These are phyloP conservation scores for Phanerochaete carnosa DNA, from an alignment of 768 basidiomycete genomes.

Conservation along the genomic window DNA sequence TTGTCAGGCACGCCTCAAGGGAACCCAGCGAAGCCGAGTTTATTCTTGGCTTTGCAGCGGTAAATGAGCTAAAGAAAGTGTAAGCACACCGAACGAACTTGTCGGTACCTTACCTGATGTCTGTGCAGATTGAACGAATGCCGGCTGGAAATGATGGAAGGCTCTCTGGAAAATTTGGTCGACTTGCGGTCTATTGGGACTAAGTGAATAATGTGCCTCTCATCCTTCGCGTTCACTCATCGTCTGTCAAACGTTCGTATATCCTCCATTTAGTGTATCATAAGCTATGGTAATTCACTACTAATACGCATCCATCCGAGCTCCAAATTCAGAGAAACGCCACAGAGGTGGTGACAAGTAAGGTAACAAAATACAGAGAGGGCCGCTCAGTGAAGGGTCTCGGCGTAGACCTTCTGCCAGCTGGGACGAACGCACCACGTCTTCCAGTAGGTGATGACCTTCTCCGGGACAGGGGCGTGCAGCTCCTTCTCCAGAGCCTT, in stretches of 20 bases:
- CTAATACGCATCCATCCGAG: not conserved
- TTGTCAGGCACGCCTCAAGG: conserved; percentile 55
- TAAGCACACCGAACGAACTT: conserved; percentile 28
- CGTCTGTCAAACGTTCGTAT: not conserved
- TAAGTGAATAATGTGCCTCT: not conserved
- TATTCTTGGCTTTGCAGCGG: conserved; percentile 57
- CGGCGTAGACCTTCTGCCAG: conserved; percentile 33
- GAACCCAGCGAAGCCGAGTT: conserved; percentile 72
- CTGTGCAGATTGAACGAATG: conserved; percentile 55
- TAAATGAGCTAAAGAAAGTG: conserved; percentile 59
- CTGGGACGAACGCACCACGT: conserved; percentile 44
- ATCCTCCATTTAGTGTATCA: not conserved
- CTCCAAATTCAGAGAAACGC: not conserved
- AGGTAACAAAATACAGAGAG: not conserved
- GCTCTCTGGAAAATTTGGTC: conserved; percentile 9
- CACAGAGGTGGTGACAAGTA: not conserved
- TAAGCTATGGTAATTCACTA: not conserved
- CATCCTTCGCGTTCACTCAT: not conserved
- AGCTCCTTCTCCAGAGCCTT: conserved; percentile 38
- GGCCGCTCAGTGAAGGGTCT: conserved; percentile 40
- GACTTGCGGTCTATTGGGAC: not conserved
- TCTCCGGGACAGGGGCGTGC: conserved; percentile 33
- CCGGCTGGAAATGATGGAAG: conserved; percentile 60
- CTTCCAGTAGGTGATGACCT: conserved; percentile 39
- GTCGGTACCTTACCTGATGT: not conserved